Percentiles rank a stretch among this genome's conserved stretches.
phyloP scores from a whole-genome alignment of 2,329 filamentous ascomycete genomes.

The Aureobasidium sp. region DNA sequence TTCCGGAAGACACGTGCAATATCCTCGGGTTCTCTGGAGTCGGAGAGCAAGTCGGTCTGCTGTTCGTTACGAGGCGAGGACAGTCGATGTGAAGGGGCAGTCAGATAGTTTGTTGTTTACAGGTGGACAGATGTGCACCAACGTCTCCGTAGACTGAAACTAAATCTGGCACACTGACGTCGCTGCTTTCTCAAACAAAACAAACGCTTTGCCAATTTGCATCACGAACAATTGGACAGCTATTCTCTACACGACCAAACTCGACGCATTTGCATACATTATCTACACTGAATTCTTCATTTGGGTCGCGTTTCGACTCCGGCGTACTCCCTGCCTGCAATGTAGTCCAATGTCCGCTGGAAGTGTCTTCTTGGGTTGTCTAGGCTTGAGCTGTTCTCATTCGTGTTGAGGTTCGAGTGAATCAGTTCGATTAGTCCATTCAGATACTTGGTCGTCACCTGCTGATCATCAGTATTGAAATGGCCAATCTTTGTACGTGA shows the following conservation, averaged over 20 bases:
- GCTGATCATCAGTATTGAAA: constrained; percentile 6
- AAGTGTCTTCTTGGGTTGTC: constrained; percentile 93
- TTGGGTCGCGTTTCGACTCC: constrained; percentile 69
- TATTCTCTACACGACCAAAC: background rate
- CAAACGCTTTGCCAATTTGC: background rate
- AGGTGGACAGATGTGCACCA: background rate
- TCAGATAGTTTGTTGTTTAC: constrained; percentile 1
- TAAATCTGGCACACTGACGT: constrained; percentile 1
- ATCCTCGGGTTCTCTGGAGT: background rate
- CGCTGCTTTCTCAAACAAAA: constrained; percentile 9
- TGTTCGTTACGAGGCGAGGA: background rate
- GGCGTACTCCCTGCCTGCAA: constrained; percentile 84
- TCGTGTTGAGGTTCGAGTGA: constrained; percentile 86
- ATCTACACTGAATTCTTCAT: constrained; percentile 12
- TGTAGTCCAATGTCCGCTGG: constrained; percentile 89
- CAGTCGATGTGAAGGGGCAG: background rate
- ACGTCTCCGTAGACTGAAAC: constrained; percentile 2
- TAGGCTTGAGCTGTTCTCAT: constrained; percentile 72
- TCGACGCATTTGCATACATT: background rate
- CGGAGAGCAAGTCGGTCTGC: background rate
- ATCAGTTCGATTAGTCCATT: constrained; percentile 98
- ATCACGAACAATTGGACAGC: background rate
- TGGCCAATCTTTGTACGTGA: background rate
- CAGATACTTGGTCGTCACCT: constrained; percentile 91
- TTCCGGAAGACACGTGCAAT: background rate